Conservation (phyloP, 2,329 filamentous ascomycete species). For the Hymenoscyphus linearis region DNA sequence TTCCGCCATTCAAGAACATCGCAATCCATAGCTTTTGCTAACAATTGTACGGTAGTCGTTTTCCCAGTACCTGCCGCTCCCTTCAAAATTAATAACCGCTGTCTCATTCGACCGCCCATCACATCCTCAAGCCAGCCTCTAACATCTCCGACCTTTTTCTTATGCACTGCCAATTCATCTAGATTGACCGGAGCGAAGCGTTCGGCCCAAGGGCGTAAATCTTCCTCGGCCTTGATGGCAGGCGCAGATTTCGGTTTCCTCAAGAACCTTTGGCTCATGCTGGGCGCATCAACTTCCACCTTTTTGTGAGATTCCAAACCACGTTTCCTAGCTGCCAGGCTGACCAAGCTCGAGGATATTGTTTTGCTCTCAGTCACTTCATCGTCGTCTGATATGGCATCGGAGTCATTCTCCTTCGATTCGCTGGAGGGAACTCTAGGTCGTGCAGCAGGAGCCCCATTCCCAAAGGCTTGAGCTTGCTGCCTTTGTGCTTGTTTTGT, state of each 20-base stretch:
- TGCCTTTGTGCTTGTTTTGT: constrained; percentile 53
- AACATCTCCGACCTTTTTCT: constrained; percentile 87
- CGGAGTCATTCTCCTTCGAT: constrained; percentile 30
- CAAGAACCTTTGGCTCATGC: constrained; percentile 45
- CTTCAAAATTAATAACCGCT: constrained; percentile 78
- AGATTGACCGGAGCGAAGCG: constrained; percentile 70
- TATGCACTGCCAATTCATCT: constrained; percentile 88
- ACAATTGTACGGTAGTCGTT: constrained; percentile 75
- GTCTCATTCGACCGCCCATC: constrained; percentile 55
- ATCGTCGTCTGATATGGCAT: constrained; percentile 54
- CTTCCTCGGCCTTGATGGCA: constrained; percentile 39
- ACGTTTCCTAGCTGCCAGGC: constrained; percentile 51
- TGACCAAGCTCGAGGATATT: constrained; percentile 49
- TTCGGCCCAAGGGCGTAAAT: constrained; percentile 79
- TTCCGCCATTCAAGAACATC: constrained; percentile 89
- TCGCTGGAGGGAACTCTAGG: constrained; percentile 1
- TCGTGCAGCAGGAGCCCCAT: constrained; percentile 6
- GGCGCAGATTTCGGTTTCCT: constrained; percentile 34
- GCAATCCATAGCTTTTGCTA: constrained; percentile 71
- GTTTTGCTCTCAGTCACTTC: constrained; percentile 47
- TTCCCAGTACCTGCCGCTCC: constrained; percentile 90
- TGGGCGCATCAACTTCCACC: constrained; percentile 21
- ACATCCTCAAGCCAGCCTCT: constrained; percentile 75
- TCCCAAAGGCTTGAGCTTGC: constrained; percentile 17
- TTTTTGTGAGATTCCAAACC: constrained; percentile 32